Evolutionary conservation across 805 yeast genomes (phyloP), one percentile per base, ranked within the genome.

Genomic region (Candida montana): DNA sequence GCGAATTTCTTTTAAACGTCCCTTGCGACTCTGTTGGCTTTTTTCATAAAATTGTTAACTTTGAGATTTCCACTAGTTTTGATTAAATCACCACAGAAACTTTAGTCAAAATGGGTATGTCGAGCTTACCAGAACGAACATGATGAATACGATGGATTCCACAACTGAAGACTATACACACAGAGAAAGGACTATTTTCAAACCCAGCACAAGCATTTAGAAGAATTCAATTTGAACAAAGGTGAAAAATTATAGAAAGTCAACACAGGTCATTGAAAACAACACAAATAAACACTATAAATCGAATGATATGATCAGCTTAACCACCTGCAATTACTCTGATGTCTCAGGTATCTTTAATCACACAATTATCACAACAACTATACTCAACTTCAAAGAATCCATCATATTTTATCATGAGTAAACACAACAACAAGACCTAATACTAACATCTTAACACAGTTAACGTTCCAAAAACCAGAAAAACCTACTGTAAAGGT

Each of bases 401-500:
- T 33, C 33, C 33, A 33, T 33, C 27, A 6, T 32, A n/a, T n/a
- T 28, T 32, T 17, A 16, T 5, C n/a, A n/a, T 13, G 15, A 12
- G 26, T 16, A 26, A 33, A 8, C 23, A 16, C 16, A 8, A 16
- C n/a, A 24, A 17, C 6, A 27, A 5, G 19, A 26, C 4, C 4
- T 7, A n/a, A 27, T 54, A 56, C 60, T 56, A 56, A 56, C 60
- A 47, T n/a, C n/a, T 7, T 23, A 18, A 33, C 31, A 13, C 70
- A 91, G 99, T 93, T 80, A 93, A 93, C 95, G 95, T 93, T 79
- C 99, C 99, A 80, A 93, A 93, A 86, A 90, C 97, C 77, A 90
- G 98, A 86, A 89, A 85, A 80, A 93, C 99, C 74, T 93, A 85
- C 89, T 93, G 99, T 81, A 91, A 90, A 80, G 97, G 97, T 79